phyloP scores from a whole-genome alignment of 805 yeast species.

The Jamesozyma gamospora region DNA sequence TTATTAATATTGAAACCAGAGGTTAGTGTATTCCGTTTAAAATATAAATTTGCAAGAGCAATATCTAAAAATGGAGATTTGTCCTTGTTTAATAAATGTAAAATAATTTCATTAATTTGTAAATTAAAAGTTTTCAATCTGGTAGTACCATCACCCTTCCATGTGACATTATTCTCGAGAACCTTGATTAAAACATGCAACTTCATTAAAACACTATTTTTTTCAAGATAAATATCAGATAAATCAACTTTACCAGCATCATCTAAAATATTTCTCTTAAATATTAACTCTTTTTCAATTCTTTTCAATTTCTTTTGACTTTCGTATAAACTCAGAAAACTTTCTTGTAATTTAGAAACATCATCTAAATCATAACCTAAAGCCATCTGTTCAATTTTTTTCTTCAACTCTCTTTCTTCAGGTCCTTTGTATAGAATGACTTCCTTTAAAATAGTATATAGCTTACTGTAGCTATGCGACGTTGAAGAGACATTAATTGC shows the following conservation, averaged over 20 bases:
- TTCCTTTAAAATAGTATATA: conserved; percentile 53
- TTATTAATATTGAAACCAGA: conserved; percentile 61
- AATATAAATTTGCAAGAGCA: conserved; percentile 50
- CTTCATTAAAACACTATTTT: conserved; percentile 32
- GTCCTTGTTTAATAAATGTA: conserved; percentile 56
- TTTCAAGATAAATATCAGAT: conserved; percentile 31
- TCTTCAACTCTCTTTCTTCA: conserved; percentile 43
- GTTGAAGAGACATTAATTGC: conserved; percentile 57
- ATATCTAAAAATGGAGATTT: conserved; percentile 61
- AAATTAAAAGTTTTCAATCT: conserved; percentile 39
- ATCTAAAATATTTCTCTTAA: conserved; percentile 39
- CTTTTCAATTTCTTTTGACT: conserved; percentile 34
- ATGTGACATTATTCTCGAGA: conserved; percentile 28
- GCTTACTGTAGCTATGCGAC: conserved; percentile 59
- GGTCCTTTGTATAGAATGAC: conserved; percentile 71
- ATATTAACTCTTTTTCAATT: conserved; percentile 39
- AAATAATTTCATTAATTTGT: conserved; percentile 55
- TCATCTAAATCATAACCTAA: conserved; percentile 66
- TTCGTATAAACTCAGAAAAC: conserved; percentile 41
- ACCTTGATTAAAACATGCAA: conserved; percentile 39
- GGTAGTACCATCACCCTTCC: conserved; percentile 19
- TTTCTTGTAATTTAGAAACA: conserved; percentile 36
- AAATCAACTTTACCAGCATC: conserved; percentile 40
- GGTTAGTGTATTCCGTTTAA: conserved; percentile 49
- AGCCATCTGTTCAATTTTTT: conserved; percentile 53